Evolutionary conservation across 2,329 filamentous ascomycete genomes (phyloP), one percentile per base, ranked within the genome.

Genomic region (Fusarium sp.): DNA sequence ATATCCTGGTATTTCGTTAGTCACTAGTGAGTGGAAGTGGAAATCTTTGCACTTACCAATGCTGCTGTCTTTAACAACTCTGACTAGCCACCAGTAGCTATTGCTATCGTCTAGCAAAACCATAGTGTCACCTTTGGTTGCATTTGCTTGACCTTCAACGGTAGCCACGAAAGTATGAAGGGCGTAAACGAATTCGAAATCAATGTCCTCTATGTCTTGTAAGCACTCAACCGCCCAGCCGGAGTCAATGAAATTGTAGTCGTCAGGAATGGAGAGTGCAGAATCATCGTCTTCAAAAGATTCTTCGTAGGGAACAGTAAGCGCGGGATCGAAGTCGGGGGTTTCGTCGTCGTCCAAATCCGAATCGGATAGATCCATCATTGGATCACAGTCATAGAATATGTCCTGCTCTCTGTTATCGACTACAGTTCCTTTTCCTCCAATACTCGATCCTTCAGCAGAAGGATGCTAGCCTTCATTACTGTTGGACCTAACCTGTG

Each of bases 171-270:
- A 99, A 6, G 96, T 99, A 82, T 98, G 96, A 66, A 99, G 87
- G 35, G 96, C 96, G 85, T 99, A 99, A 70, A 99, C 96, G 84
- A 98, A 98, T 82, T 98, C 96, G 86, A 99, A 98, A 88, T 99
- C 96, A 84, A 99, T 99, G 80, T 99, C 96, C 90, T 99, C 96
- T 98, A 87, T 83, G 84, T 92, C 88, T 88, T 90, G 93, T 98
- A 95, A 98, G 94, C 92, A 92, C 86, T 93, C 90, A 85, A 89
- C 89, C 82, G 88, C 91, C 92, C 91, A 95, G 68, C 91, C 92
- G 77, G 89, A 91, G 82, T 93, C 90, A 87, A 93, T 83, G 83
- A 90, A 93, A 83, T 87, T 87, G 68, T 87, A 81, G 80, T 93
- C 87, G 81, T 87, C 81, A 83, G 80, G 78, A 71, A 82, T 86